A percentile compares a stretch with the other conserved stretches of the same genome.
Conservation (phyloP, 305 asterid genomes). For the Caryopteris hybrid region DNA sequence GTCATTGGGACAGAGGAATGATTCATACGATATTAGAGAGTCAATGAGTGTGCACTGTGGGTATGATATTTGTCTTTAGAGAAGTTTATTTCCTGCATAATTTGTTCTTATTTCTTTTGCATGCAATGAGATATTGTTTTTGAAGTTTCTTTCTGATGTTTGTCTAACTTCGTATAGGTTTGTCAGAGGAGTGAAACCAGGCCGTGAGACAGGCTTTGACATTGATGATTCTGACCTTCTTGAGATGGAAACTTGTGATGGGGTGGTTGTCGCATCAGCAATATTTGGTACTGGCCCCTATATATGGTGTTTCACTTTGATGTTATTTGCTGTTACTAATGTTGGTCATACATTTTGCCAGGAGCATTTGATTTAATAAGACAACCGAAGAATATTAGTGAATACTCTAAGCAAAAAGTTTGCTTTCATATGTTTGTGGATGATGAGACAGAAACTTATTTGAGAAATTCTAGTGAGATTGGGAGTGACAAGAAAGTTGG, state of each 20-base stretch:
- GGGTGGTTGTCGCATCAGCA: constrained; percentile 83
- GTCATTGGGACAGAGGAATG: constrained; percentile 55
- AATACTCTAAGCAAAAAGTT: constrained; percentile 47
- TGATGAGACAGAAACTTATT: constrained; percentile 55
- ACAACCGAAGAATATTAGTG: constrained; percentile 74
- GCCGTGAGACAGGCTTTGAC: constrained; percentile 73
- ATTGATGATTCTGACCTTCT: constrained; percentile 71
- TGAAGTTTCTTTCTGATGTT: neutral
- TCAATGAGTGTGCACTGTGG: constrained; percentile 81
- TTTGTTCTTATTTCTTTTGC: neutral
- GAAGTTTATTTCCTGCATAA: neutral
- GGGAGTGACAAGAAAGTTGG: constrained; percentile 61
- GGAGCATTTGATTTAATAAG: constrained; percentile 81
- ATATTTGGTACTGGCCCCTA: constrained; percentile 55
- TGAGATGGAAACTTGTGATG: constrained; percentile 76
- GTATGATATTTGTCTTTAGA: constrained; percentile 36
- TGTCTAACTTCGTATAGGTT: constrained; percentile 39
- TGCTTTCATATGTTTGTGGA: constrained; percentile 90
- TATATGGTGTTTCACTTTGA: constrained; percentile 1
- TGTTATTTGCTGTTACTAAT: constrained; percentile 20
- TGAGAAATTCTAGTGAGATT: constrained; percentile 57
- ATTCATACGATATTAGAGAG: constrained; percentile 70
- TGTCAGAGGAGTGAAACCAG: constrained; percentile 73
- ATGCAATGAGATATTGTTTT: neutral
- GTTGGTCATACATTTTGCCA: constrained; percentile 26